Evolutionary conservation across 345 rosid genomes (phyloP).

Genomic region (Gossypium sturtianum): DNA sequence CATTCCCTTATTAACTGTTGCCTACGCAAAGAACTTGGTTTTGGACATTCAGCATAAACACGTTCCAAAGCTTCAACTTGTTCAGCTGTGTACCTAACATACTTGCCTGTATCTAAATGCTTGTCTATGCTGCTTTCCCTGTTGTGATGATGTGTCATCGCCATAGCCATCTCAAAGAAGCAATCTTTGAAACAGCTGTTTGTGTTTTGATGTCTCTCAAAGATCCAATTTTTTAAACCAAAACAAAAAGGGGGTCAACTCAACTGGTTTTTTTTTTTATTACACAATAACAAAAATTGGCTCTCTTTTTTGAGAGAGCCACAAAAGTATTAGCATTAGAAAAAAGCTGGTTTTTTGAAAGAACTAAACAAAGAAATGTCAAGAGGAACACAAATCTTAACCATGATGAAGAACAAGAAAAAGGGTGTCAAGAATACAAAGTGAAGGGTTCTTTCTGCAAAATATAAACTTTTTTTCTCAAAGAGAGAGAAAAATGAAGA

Average conservation of each 20-base stretch:
- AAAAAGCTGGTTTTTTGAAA: constrained; percentile 8
- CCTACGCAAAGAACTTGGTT: constrained; percentile 91
- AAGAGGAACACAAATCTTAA: constrained; percentile 27
- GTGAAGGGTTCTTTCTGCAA: no score
- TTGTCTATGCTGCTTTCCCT: constrained; percentile 65
- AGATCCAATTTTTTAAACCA: no score
- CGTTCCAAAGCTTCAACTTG: constrained; percentile 99
- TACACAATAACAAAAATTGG: background rate
- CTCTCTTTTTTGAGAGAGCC: constrained; percentile 55
- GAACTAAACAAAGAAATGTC: constrained; percentile 16
- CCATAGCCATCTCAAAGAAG: constrained; percentile 46
- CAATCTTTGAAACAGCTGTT: no score
- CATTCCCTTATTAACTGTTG: constrained; percentile 97
- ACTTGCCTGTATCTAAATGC: constrained; percentile 77
- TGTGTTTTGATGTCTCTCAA: no score
- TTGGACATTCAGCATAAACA: constrained; percentile 94
- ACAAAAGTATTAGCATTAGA: constrained; percentile 27
- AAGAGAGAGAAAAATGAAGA: background rate
- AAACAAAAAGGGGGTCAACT: no score
- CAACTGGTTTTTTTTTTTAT: no score
- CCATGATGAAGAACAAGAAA: constrained; percentile 19
- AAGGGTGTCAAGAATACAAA: background rate
- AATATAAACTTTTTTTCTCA: background rate
- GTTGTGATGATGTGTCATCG: constrained; percentile 27
- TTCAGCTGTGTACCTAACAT: constrained; percentile 93